Base-by-base conservation (phyloP, 352 stramenopile species). In the Peronospora farinosa region DNA sequence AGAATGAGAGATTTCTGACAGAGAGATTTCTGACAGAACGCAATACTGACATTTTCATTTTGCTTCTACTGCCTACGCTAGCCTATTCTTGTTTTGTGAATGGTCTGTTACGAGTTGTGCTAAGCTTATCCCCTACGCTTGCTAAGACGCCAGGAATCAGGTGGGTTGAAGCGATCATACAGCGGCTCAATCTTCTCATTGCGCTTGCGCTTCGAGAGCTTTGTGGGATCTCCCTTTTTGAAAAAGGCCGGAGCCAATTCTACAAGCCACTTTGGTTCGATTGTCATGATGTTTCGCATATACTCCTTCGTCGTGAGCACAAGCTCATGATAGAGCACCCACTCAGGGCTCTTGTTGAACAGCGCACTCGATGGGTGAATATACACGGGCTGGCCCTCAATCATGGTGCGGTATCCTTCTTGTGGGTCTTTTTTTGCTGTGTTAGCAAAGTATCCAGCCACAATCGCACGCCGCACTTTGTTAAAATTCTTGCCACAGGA, bases 211-310 rank as follows among this genome's bases (percentile, higher is more conserved):
- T 97, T 98, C 7, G 95, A 97, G 35, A 99, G 88, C 66, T 97
- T 97, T 55, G 97, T 98, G 7, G 96, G 91, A 67, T 99, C 96
- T 10, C 95, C 92, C 57, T 96, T 93, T 68, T 98, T 98, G 72
- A 98, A 99, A 57, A 86, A 97, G 25, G 86, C 88, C 0, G 94
- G 94, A 8, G 92, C 95, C 12, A 99, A 70, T 74, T 99, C 96
- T 21, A 98, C 86, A 13, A 99, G 84, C 96, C 96, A 99, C 64
- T 98, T 98, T 15, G 97, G 89, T 74, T 99, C 96, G 70, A 99
- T 98, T 6, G 96, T 95, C 92, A 99, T 98, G 49, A 99, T 95
- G 60, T 98, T 98, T 54, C 96, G 86, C 97, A 99, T 99, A 78
- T 99, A 99, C 63, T 99, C 97, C 60, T 95, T 95, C 11, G 84